A percentile compares a stretch with the other conserved stretches of the same genome.
phyloP scores from a whole-genome alignment of 2,329 filamentous ascomycete genomes.

The Leptographium galeiforme region DNA sequence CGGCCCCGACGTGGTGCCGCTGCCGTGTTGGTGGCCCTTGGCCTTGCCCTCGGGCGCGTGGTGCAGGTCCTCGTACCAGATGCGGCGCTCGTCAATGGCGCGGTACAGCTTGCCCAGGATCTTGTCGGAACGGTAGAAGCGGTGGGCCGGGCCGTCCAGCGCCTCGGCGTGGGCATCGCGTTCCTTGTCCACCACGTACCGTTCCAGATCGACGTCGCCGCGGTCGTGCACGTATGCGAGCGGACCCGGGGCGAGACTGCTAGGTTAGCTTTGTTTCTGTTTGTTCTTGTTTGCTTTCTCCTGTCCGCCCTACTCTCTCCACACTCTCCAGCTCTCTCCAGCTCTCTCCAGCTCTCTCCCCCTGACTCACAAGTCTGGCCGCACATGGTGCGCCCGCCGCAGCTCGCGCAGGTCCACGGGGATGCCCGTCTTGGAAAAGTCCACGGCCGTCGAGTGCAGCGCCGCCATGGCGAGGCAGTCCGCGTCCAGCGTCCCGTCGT shows the following conservation, averaged over 20 bases:
- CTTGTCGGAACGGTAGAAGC: slow-evolving; percentile 56
- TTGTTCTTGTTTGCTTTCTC: background rate
- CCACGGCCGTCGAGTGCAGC: slow-evolving; percentile 58
- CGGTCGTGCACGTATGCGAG: slow-evolving; percentile 30
- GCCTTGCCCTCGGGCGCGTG: slow-evolving; percentile 9
- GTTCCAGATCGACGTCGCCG: slow-evolving; percentile 26
- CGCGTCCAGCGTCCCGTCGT: slow-evolving; percentile 33
- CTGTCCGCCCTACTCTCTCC: too few species aligned
- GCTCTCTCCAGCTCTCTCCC: background rate
- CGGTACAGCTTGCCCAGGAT: slow-evolving; percentile 59
- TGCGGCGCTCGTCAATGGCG: slow-evolving; percentile 56
- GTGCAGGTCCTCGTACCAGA: slow-evolving; percentile 41
- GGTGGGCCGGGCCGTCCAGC: slow-evolving; percentile 26
- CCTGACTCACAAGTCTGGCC: slow-evolving; percentile 44
- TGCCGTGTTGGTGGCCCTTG: background rate
- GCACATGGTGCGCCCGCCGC: slow-evolving; percentile 23
- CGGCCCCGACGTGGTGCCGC: slow-evolving; percentile 8
- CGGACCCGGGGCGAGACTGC: slow-evolving; percentile 32
- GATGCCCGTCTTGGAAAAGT: slow-evolving; percentile 65
- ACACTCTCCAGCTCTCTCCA: too few species aligned
- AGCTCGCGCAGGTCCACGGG: slow-evolving; percentile 33
- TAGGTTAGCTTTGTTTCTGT: too few species aligned
- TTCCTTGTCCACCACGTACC: slow-evolving; percentile 18
- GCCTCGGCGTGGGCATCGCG: slow-evolving; percentile 35
- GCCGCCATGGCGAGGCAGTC: slow-evolving; percentile 43